Evolutionary conservation across 1,139 yeast species (phyloP).

Genomic region (Suhomyces anneliseae): DNA sequence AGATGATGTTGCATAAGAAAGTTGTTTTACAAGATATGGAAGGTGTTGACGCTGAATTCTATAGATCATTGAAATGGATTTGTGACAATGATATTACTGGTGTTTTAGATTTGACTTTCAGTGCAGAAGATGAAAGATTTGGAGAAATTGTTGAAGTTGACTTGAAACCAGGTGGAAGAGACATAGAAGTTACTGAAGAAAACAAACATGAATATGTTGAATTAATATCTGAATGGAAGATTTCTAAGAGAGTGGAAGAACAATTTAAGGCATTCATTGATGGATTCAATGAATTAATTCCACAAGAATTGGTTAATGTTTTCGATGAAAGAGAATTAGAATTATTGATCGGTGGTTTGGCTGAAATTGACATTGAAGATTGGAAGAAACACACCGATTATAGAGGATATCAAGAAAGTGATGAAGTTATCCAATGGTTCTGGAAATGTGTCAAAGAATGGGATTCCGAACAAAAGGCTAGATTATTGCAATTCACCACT

Average conservation of each 20-base stretch:
- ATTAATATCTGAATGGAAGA: constrained; percentile 94
- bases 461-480: constrained; percentile 96
- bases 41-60: constrained; percentile 97
- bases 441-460: constrained; percentile 93
- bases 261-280: constrained; percentile 95
- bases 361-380: constrained; percentile 96
- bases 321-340: constrained; percentile 97
- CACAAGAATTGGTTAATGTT: constrained; percentile 93
- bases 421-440: constrained; percentile 97
- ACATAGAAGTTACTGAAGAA: constrained; percentile 89
- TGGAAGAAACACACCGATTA: constrained; percentile 99
- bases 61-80: constrained; percentile 93
- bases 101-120: constrained; percentile 82
- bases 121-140: constrained; percentile 94
- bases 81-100: constrained; percentile 87
- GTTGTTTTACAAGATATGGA: constrained; percentile 97
- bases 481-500: constrained; percentile 92
- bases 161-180: constrained; percentile 81
- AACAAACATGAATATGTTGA: constrained; percentile 96
- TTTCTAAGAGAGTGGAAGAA: constrained; percentile 87
- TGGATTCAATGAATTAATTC: constrained; percentile 96
- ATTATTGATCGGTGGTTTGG: constrained; percentile 94
- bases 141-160: constrained; percentile 92
- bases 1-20: constrained; percentile 95
- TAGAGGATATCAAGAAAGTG: constrained; percentile 95